Evolutionary conservation across 2,329 filamentous ascomycete genomes (phyloP), one percentile per base, ranked within the genome.

Genomic region (Penicillium sp.): DNA sequence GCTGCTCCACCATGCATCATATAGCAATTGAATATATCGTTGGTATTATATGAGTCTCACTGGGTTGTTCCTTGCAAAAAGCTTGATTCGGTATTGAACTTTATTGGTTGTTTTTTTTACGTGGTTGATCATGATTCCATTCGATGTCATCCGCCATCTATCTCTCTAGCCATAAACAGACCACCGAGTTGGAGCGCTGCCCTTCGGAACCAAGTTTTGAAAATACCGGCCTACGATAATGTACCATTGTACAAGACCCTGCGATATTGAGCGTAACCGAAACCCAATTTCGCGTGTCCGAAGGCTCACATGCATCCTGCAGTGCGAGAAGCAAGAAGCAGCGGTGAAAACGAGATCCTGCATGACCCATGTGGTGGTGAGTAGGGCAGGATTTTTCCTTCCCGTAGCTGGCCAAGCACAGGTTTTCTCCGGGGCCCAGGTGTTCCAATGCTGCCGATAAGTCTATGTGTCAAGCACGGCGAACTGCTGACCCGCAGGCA

Each of bases 341-440:
- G 56, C 61, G 59, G 61, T 61, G 61, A 58, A 42, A 48, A 23
- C 23, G 43, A 49, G 27, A 53, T 51, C 54, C 53, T 51, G 50
- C 53, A 47, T 52, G 43, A 47, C 52, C 43, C 57, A 60, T 53
- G 41, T 50, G 51, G 47, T 32, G 19, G 39, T n/a, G 23, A 23
- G 10, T 18, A 40, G 36, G 18, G n/a, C 26, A 32, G 35, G 18
- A 32, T 16, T 18, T 4, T 26, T 30, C 18, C 6, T 30, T 27
- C 14, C 35, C 34, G 16, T 47, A 14, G 30, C 26, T 10, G 38
- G 8, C 47, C 27, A 32, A 6, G 18, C 16, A 40, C 35, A 4
- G 4, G 11, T 34, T 27, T 18, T 10, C 32, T 6, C 30, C 32
- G 18, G 36, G 19, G 50, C 36, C 29, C 39, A 53, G 35, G 35